phyloP scores from a whole-genome alignment of 306 rosid species.

The Coriaria nepalensis region DNA sequence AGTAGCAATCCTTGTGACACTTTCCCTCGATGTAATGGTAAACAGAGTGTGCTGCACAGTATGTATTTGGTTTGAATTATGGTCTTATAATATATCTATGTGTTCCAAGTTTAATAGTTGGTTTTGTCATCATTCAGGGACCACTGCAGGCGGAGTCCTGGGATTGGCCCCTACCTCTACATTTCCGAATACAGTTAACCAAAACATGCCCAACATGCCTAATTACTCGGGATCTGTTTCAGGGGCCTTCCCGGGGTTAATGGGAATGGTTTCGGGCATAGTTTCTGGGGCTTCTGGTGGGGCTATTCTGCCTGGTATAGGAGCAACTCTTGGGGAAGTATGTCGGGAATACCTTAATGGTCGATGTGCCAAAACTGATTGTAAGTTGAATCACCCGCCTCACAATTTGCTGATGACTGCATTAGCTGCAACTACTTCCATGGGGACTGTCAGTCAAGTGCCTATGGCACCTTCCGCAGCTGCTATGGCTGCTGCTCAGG shows the following conservation, averaged over 20 bases:
- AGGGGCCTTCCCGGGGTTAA: slow-evolving; percentile 88
- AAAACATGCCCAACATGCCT: slow-evolving; percentile 99
- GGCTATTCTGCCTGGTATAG: slow-evolving; percentile 91
- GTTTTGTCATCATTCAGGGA: slow-evolving; percentile 41
- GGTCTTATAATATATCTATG: neutral
- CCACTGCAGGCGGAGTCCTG: slow-evolving; percentile 59
- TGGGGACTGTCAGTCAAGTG: slow-evolving; percentile 89
- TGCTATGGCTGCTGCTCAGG: slow-evolving; percentile 99
- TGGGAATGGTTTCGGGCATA: slow-evolving; percentile 96
- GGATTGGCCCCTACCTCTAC: slow-evolving; percentile 73
- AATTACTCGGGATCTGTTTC: slow-evolving; percentile 95
- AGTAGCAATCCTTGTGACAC: no score
- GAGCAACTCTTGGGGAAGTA: slow-evolving; percentile 90
- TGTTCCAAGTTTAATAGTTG: neutral
- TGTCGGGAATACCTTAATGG: slow-evolving; percentile 94
- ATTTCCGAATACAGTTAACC: slow-evolving; percentile 76
- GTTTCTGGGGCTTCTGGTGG: slow-evolving; percentile 93
- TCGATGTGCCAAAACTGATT: slow-evolving; percentile 79
- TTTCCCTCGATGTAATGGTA: no score
- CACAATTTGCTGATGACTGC: slow-evolving; percentile 96
- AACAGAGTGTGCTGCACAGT: neutral
- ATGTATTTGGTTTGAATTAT: neutral
- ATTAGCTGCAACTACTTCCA: slow-evolving; percentile 80
- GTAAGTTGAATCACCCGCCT: slow-evolving; percentile 91
- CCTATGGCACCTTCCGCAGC: slow-evolving; percentile 99